Conservation (phyloP, 495 filamentous ascomycete species). For the Saxispiralis lemnorum region DNA sequence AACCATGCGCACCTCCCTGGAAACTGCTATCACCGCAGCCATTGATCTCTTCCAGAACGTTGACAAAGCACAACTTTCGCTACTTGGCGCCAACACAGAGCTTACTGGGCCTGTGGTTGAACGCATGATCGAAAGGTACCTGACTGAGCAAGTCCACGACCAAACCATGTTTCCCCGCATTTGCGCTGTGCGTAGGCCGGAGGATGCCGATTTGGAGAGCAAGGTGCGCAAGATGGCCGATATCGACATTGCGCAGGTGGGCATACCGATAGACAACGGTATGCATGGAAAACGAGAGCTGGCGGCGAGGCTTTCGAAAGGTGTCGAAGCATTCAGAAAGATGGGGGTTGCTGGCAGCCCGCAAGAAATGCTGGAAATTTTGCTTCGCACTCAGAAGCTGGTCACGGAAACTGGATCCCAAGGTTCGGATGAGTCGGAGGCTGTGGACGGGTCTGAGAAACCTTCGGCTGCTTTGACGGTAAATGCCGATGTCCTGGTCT, state of each 20-base stretch:
- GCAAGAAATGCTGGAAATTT: constrained; percentile 82
- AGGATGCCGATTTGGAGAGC: constrained; percentile 80
- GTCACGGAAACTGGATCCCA: constrained; percentile 39
- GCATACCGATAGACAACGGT: constrained; percentile 63
- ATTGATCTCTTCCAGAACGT: constrained; percentile 92
- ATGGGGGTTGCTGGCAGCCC: constrained; percentile 70
- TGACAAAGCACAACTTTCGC: constrained; percentile 84
- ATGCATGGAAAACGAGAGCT: constrained; percentile 54
- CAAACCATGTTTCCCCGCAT: constrained; percentile 67
- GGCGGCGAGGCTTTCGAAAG: constrained; percentile 48
- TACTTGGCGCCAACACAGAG: constrained; percentile 82
- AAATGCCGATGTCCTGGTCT: constrained; percentile 91
- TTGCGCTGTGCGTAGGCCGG: constrained; percentile 54
- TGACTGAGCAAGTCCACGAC: constrained; percentile 85
- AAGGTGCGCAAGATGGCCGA: constrained; percentile 83
- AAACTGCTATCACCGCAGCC: constrained; percentile 79
- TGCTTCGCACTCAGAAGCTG: constrained; percentile 73
- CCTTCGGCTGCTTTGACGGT: constrained; percentile 48
- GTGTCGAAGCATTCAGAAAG: constrained; percentile 77
- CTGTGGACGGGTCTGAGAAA: constrained; percentile 37
- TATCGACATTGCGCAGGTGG: constrained; percentile 87
- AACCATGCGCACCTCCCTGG: constrained; percentile 64
- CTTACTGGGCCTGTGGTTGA: constrained; percentile 85
- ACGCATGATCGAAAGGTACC: constrained; percentile 83
- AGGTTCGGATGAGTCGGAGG: constrained; percentile 14